Evolutionary conservation across 768 basidiomycete species (phyloP), one percentile per base, ranked within the genome.

Genomic region (Mycena galericulata): DNA sequence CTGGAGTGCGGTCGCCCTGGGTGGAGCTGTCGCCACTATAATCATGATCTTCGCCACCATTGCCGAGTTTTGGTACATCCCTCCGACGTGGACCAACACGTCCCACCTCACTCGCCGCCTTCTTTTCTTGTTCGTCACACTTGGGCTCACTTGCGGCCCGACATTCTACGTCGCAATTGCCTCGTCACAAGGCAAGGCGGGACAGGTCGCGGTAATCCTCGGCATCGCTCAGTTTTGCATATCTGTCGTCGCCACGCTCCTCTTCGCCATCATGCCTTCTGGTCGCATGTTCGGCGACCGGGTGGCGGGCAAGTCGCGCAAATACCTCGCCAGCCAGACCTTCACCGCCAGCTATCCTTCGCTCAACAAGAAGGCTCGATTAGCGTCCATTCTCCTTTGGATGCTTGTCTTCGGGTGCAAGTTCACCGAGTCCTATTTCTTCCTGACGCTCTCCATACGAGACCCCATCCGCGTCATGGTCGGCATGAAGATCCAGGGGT

Each of bases 251-350:
- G 94, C 92, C 10, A 95, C 95, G 1, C 82, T 97, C 58, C 85
- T 97, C 10, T 99, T 99, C 78, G 89, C 94, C 27, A 86, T 95
- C 76, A 89, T 99, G 81, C 98, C 98, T 0, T 98, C 96, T 1
- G 98, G 96, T 0, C 90, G 97, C 22, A 98, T 99, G 96, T 99
- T 99, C 76, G 98, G 98, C 34, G 98, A 99, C 78, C 90, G 97
- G 61, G 98, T 99, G 0, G 95, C 93, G 0, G 93, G 97, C 56
- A 98, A 97, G 82, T 92, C 91, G 17, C 86, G 98, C 71, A 99
- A 99, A 77, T 99, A 99, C 78, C 92, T 99, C 49, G 98, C 98
- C 10, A 96, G 92, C 70, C 98, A 99, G 78, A 99, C 98, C 0
- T 99, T 99, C 82, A 99, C 98, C 0, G 98, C 97, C 0, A 94